Conservation (phyloP, 78 protist species). For the Guillardia theta region DNA sequence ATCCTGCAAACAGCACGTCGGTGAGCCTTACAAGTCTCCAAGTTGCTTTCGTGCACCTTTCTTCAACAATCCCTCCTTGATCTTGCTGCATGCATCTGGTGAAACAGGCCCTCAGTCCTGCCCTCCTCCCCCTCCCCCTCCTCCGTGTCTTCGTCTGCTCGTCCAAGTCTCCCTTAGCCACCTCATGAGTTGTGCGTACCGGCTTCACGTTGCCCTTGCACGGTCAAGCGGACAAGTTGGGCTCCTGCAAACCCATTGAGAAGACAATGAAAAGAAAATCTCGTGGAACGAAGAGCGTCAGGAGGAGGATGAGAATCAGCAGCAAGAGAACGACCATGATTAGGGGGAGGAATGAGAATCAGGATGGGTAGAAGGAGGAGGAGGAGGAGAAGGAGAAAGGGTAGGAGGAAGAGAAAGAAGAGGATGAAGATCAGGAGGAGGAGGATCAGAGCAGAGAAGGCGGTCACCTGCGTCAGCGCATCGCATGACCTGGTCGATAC, state of each 20-base stretch:
- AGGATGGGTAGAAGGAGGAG: neutral
- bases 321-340: too few relatives aligned
- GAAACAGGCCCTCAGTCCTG: too few relatives aligned
- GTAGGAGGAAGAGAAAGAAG: too few relatives aligned
- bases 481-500: conserved; percentile 50
- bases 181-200: too few relatives aligned
- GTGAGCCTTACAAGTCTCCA: neutral
- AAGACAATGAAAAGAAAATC: too few relatives aligned
- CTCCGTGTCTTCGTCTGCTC: too few relatives aligned
- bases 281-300: too few relatives aligned
- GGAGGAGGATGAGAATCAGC: too few relatives aligned
- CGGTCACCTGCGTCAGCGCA: conserved; percentile 50
- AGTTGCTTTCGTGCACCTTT: neutral
- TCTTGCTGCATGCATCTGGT: conserved; percentile 39
- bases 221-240: conserved; percentile 60
- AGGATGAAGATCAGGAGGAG: neutral
- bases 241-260: neutral
- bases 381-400: neutral
- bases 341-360: too few relatives aligned
- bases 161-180: too few relatives aligned
- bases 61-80: conserved; percentile 34
- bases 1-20: neutral
- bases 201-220: conserved; percentile 56
- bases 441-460: neutral
- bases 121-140: too few relatives aligned